Evolutionary conservation across 176 grass and related monocot species (phyloP).

Genomic region (Puya raimondii): DNA sequence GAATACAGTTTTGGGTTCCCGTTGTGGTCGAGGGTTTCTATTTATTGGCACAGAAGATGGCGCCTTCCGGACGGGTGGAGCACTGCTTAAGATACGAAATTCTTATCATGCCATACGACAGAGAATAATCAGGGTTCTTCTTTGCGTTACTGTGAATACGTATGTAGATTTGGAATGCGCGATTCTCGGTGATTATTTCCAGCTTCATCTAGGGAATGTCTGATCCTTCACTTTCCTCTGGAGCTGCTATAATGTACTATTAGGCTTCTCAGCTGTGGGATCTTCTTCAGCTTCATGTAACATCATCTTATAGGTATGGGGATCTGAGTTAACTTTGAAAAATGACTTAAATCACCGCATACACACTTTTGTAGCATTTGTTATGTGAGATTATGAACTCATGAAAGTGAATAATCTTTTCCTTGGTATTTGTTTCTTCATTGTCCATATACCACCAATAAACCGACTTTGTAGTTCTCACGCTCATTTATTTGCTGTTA

Average conservation of each 20-base stretch:
- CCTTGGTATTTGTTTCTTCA: too few species aligned
- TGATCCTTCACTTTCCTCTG: neutral
- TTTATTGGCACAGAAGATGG: constrained; percentile 90
- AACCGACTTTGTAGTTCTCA: too few species aligned
- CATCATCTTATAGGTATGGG: too few species aligned
- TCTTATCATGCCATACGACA: constrained; percentile 3
- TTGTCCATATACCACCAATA: too few species aligned
- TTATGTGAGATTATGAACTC: too few species aligned
- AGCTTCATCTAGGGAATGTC: neutral
- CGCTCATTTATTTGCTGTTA: too few species aligned
- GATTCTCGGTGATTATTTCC: neutral
- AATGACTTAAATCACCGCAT: too few species aligned
- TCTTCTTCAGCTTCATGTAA: too few species aligned
- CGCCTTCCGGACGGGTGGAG: constrained; percentile 63
- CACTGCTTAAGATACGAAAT: constrained; percentile 37
- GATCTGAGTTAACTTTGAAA: too few species aligned
- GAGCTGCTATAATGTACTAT: neutral
- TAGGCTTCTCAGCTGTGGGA: too few species aligned
- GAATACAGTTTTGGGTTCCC: constrained; percentile 98
- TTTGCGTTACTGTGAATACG: neutral
- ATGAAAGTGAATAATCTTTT: too few species aligned
- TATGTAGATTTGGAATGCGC: neutral
- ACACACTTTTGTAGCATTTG: too few species aligned
- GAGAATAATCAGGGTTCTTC: neutral
- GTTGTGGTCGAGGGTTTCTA: constrained; percentile 81